Evolutionary conservation across 768 basidiomycete genomes (phyloP).

Genomic region (Serendipita sp.): DNA sequence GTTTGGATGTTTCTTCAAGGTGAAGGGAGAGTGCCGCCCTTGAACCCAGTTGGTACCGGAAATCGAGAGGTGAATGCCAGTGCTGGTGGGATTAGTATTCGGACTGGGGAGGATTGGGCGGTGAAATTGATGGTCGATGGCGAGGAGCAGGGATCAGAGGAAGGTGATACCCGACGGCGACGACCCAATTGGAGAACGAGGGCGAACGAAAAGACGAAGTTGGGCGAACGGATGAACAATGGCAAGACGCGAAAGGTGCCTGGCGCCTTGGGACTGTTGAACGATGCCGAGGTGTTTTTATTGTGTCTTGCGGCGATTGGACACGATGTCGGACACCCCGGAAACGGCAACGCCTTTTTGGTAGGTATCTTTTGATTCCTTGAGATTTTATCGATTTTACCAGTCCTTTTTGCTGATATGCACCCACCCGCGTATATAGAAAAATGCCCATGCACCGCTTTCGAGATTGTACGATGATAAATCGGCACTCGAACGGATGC

Average conservation of each 20-base stretch:
- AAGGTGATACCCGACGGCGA: too few species aligned
- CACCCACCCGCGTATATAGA: constrained; percentile 27
- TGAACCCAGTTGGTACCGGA: constrained; percentile 40
- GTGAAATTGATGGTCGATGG: constrained; percentile 23
- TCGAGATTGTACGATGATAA: constrained; percentile 77
- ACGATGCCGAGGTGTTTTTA: constrained; percentile 62
- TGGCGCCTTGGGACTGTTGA: constrained; percentile 17
- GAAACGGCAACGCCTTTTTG: constrained; percentile 87
- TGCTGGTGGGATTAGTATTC: constrained; percentile 7
- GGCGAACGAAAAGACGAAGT: constrained; percentile 12
- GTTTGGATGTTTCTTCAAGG: constrained; percentile 68
- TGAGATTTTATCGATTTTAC: background rate
- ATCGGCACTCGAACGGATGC: constrained; percentile 85
- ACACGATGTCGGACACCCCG: constrained; percentile 95
- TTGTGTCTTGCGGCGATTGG: constrained; percentile 87
- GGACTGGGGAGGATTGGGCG: constrained; percentile 25
- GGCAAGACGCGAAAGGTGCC: constrained; percentile 9
- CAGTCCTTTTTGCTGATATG: too few species aligned
- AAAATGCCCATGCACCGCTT: constrained; percentile 83
- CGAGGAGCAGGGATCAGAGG: constrained; percentile 9
- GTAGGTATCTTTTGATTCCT: constrained; percentile 28
- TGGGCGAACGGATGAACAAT: background rate
- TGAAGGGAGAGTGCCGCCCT: constrained; percentile 66
- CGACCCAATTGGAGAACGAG: background rate
- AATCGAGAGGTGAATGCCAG: constrained; percentile 23